Percentiles rank a stretch among this genome's conserved stretches.
These are phyloP conservation scores for Aspergillus nomiae DNA, from an alignment of 2,329 filamentous ascomycete species.

Conservation along the genomic window DNA sequence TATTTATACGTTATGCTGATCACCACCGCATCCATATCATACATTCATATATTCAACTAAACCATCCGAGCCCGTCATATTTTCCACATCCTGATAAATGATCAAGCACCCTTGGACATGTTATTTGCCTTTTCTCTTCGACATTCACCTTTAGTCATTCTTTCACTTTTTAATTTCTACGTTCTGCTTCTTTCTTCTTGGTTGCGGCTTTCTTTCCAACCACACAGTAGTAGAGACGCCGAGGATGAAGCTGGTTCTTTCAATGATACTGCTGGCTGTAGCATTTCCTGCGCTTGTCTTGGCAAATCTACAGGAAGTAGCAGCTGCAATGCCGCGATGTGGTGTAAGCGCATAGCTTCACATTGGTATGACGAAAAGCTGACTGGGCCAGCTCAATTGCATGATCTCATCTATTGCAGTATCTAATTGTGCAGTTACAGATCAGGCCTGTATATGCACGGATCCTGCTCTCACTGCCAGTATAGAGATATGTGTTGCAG, in stretches of 20 bases:
- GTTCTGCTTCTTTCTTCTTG: neutral
- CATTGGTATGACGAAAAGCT: neutral
- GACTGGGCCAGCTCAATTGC: neutral
- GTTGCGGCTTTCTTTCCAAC: neutral
- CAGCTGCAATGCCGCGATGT: slow-evolving; percentile 21
- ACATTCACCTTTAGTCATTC: neutral
- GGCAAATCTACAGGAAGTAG: slow-evolving; percentile 17
- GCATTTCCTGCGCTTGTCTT: slow-evolving; percentile 12
- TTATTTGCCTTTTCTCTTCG: neutral
- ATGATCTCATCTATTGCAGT: slow-evolving; percentile 14
- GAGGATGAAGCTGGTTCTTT: neutral
- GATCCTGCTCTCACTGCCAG: slow-evolving; percentile 33
- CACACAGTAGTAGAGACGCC: neutral
- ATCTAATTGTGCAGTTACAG: slow-evolving; percentile 40
- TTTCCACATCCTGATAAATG: neutral
- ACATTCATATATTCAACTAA: neutral
- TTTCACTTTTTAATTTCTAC: neutral
- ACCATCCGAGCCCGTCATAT: neutral
- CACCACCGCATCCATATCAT: neutral
- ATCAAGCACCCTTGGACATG: neutral
- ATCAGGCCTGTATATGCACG: slow-evolving; percentile 45
- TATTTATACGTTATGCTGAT: neutral
- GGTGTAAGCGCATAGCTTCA: slow-evolving; percentile 20
- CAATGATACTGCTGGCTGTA: slow-evolving; percentile 6
- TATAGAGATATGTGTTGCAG: slow-evolving; percentile 37